Conservation (phyloP, 163 green algal genomes). For the Volvox carteri region DNA sequence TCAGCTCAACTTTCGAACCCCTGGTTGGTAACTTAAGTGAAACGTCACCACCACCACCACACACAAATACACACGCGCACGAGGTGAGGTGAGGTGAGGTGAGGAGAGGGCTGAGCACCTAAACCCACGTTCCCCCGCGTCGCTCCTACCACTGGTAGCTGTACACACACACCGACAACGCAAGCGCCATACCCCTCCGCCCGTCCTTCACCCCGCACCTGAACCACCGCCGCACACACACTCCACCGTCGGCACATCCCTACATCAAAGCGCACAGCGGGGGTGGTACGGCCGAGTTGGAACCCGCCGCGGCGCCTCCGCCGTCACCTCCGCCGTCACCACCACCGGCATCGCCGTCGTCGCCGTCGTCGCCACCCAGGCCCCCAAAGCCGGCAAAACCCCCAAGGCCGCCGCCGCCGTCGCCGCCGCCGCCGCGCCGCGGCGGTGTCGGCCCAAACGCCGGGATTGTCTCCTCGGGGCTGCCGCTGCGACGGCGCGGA, state of each 20-base stretch:
- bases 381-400: neutral
- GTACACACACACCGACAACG: too few relatives aligned
- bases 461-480: slow-evolving; percentile 50
- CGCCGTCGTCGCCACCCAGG: neutral
- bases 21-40: too few relatives aligned
- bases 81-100: too few relatives aligned
- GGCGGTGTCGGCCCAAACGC: slow-evolving; percentile 33
- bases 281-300: neutral
- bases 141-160: too few relatives aligned
- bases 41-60: too few relatives aligned
- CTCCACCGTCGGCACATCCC: neutral
- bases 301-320: neutral
- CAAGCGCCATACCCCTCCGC: too few relatives aligned
- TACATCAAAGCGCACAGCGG: neutral
- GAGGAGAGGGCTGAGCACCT: too few relatives aligned
- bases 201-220: too few relatives aligned
- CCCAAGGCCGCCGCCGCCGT: neutral
- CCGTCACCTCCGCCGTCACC: neutral
- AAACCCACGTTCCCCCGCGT: too few relatives aligned
- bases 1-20: too few relatives aligned
- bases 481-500: slow-evolving; percentile 33
- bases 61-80: too few relatives aligned
- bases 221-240: too few relatives aligned
- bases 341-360: neutral
- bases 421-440: neutral